Base-by-base conservation (phyloP, 1,139 yeast genomes). In the Blastobotrys capitulatus region DNA sequence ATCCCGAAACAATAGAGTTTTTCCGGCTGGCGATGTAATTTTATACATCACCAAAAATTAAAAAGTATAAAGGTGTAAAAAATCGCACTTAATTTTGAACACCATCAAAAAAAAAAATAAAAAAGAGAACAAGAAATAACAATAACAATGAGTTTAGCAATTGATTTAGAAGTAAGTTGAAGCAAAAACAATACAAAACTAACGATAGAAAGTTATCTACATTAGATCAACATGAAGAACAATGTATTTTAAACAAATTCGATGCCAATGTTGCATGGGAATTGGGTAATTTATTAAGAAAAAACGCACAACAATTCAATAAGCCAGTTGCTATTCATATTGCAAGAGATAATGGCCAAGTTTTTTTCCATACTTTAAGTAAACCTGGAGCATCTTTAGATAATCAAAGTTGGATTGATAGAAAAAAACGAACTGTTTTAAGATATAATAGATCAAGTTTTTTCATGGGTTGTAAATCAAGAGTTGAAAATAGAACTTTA, bases 371-470 rank as follows among this genome's bases (percentile, higher is more conserved):
- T 54, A 65, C 79, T 22, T 70, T 74, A 20, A 68, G 78, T 29
- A 67, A 68, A 7, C 66, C 73, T 4, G 75, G 74, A 2, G 70
- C 79, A 12, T 65, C 71, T 12, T 61, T 68, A 10, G 86, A 81
- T 61, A 80, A 81, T 60, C 83, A 80, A 56, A 63, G 67, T 41
- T 81, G 86, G 86, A 76, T 80, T 29, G 67, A 68, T 31, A 72
- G 86, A 54, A 81, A 81, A 67, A 69, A 70, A 52, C 73, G 69
- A 44, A 69, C 81, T 1, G 84, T 77, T 1, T 60, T 72, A 48
- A 70, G 82, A 54, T 78, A 76, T 57, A 77, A 76, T 26, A 71
- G 72, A 50, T 78, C 85, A 12, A 75, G 80, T 53, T 79, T 75
- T 59, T 75, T 65, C 57, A 67, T 80, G 65, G 83, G 84, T 13